Evolutionary conservation across 306 rosid genomes (phyloP), one percentile per base, ranked within the genome.

Genomic region (Astragalus glycyphyllos): DNA sequence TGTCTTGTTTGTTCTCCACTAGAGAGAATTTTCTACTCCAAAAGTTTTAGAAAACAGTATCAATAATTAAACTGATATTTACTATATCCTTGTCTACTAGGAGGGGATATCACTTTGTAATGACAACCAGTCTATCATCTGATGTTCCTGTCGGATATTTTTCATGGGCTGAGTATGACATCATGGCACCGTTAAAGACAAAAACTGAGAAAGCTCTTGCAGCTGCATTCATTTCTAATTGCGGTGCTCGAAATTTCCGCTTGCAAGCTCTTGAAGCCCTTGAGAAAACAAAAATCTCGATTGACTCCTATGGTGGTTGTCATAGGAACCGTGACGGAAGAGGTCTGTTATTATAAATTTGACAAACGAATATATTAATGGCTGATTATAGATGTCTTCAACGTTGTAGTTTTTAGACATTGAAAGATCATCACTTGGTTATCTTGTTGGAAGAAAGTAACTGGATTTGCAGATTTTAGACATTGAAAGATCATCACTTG

Each of bases 111-210:
- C n/a, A 63, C 50, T 68, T 91, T 71, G 82, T 95, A 67, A 95
- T 95, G 99, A 95, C 97, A 11, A 95, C 96, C 48, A 95, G 99
- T 89, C 91, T 95, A 79, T 91, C 92, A 71, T 95, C 97, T 78
- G 96, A 95, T 82, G 97, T 95, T 82, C 96, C 97, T 54, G 97
- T 89, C 41, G 99, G 99, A 79, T 95, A 95, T 80, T 95, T 95
- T 76, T 95, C 99, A 35, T 95, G 99, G 99, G 92, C 99, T 31
- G 99, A 95, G 88, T 95, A 95, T 77, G 90, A 95, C 71, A 84
- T 95, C 72, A 95, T 95, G 99, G 96, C 92, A 35, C 97, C 96
- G 5, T 32, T 91, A 38, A 79, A 56, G 82, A 91, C 92, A 55
- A 95, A 95, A 87, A 95, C 78, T 59, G 99, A 91, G 77, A 81